phyloP scores from a whole-genome alignment of 2,329 filamentous ascomycete species.

The Aspergillus cejpii region DNA sequence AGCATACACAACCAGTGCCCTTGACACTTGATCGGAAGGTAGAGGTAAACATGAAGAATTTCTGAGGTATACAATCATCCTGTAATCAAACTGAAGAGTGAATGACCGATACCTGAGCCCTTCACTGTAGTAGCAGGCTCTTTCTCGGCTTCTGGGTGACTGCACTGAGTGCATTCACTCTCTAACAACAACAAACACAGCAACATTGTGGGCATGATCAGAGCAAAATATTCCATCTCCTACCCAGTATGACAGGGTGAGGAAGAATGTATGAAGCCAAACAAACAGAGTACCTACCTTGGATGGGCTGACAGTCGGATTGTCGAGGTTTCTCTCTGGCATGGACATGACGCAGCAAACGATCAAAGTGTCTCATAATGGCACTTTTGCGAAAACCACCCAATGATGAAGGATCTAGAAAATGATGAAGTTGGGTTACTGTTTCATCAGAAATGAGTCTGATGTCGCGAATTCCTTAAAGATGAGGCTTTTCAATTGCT shows the following conservation, averaged over 20 bases:
- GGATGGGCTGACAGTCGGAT: not conserved
- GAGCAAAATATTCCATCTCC: not conserved
- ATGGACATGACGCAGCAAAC: constrained; percentile 15
- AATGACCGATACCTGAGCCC: not conserved
- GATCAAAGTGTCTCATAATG: constrained; percentile 16
- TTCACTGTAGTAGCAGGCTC: not conserved
- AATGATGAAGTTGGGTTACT: constrained; percentile 1
- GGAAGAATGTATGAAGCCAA: not conserved
- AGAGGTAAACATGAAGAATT: no score
- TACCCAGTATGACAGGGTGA: not conserved
- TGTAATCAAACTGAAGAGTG: not conserved
- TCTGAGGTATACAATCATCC: no score
- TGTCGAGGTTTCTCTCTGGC: constrained; percentile 10
- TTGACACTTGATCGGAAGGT: no score
- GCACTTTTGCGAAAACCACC: constrained; percentile 4
- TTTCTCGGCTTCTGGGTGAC: no score
- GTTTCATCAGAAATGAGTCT: not conserved
- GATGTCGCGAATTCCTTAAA: no score
- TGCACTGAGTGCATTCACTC: not conserved
- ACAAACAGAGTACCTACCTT: not conserved
- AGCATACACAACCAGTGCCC: no score
- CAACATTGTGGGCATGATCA: not conserved
- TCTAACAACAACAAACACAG: not conserved
- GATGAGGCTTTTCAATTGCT: no score
- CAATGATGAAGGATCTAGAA: not conserved